Percentiles rank a stretch among this genome's conserved stretches.
phyloP scores from a whole-genome alignment of 208 protist species.

The Lotmaria passim region DNA sequence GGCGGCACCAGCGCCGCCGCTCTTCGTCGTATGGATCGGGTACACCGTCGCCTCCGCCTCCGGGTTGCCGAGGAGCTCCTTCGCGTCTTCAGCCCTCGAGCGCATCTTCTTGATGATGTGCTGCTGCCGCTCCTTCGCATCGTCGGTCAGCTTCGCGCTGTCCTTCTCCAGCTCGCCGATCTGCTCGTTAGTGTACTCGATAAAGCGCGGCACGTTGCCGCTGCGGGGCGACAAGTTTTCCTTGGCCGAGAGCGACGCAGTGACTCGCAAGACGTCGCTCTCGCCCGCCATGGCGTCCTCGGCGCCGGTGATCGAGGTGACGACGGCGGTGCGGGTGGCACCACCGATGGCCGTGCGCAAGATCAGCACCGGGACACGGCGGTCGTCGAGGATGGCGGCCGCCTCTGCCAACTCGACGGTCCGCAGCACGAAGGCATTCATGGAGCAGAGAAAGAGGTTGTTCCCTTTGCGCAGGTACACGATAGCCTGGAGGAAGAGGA shows the following conservation, averaged over 20 bases:
- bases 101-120: constrained; percentile 45
- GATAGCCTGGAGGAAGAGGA: constrained; percentile 47
- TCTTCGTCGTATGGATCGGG: constrained; percentile 26
- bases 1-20: not conserved
- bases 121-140: constrained; percentile 30
- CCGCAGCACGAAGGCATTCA: constrained; percentile 42
- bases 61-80: constrained; percentile 42
- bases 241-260: constrained; percentile 37
- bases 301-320: constrained; percentile 39
- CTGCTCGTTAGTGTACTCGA: constrained; percentile 56
- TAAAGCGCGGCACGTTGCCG: constrained; percentile 65
- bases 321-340: constrained; percentile 40
- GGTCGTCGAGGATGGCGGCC: constrained; percentile 45
- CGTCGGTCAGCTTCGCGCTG: constrained; percentile 26
- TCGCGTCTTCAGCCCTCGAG: constrained; percentile 46
- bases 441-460: constrained; percentile 42
- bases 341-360: constrained; percentile 60
- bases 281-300: constrained; percentile 36
- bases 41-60: constrained; percentile 56
- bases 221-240: constrained; percentile 56
- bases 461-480: constrained; percentile 36
- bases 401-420: constrained; percentile 43
- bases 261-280: constrained; percentile 33
- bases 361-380: constrained; percentile 45
- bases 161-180: constrained; percentile 32